Percentiles rank a stretch among this genome's conserved stretches.
Conservation (phyloP, 2,329 filamentous ascomycete species). For the Fusarium sp. region DNA sequence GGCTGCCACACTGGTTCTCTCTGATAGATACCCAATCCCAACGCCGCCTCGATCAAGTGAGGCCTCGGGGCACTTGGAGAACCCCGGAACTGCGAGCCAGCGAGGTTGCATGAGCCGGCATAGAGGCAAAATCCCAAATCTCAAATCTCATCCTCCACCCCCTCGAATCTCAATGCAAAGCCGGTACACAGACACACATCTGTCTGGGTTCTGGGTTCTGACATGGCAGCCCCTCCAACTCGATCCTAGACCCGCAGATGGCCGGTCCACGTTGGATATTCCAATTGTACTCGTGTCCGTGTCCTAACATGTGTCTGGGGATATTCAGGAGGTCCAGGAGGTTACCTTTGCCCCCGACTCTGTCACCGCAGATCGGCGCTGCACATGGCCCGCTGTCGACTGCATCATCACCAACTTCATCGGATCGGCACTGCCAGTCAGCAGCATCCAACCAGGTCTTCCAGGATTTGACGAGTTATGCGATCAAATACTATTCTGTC, state of each 20-base stretch:
- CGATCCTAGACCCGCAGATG: constrained; percentile 2
- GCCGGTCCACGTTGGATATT: constrained; percentile 3
- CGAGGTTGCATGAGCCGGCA: constrained; percentile 11
- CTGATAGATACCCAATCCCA: constrained; percentile 24
- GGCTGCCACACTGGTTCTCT: constrained; percentile 24
- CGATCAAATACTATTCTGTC: neutral
- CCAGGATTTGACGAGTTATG: neutral
- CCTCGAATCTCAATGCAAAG: constrained; percentile 16
- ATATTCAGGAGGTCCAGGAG: constrained; percentile 1
- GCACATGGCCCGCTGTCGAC: neutral
- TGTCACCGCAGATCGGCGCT: constrained; percentile 4
- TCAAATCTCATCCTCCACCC: constrained; percentile 22
- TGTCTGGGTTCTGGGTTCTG: neutral
- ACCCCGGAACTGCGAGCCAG: neutral
- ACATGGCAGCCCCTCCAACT: constrained; percentile 4
- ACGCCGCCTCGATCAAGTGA: constrained; percentile 2
- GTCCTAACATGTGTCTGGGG: neutral
- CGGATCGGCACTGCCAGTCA: constrained; percentile 11
- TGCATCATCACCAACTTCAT: constrained; percentile 7
- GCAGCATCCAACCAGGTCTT: neutral
- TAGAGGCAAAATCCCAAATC: constrained; percentile 20
- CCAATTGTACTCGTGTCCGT: neutral
- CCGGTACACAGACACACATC: constrained; percentile 1
- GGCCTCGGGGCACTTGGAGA: neutral
- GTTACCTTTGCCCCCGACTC: neutral